Evolutionary conservation across 768 basidiomycete genomes (phyloP).

Genomic region (Mycena filopes): DNA sequence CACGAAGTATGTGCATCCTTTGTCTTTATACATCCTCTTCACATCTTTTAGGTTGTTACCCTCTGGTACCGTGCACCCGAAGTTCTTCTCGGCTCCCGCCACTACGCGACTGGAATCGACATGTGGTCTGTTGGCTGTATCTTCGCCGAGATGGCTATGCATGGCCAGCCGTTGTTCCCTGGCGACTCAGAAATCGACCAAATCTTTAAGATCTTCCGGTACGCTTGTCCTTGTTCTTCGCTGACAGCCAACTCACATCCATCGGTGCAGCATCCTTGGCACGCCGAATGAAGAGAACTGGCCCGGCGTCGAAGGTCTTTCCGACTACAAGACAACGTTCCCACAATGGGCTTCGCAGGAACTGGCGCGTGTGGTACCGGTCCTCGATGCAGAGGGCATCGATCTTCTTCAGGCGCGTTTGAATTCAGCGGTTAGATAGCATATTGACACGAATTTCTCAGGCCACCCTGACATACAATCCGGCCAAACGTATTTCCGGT

Average conservation of each 20-base stretch:
- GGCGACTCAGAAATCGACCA: conserved; percentile 99
- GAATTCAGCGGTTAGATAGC: background rate
- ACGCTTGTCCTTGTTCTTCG: conserved; percentile 33
- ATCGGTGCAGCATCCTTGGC: conserved; percentile 78
- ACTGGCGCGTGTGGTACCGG: conserved; percentile 70
- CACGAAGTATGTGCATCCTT: conserved; percentile 77
- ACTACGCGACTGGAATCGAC: conserved; percentile 97
- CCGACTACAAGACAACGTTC: conserved; percentile 97
- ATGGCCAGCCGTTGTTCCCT: conserved; percentile 90
- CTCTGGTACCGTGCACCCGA: conserved; percentile 99
- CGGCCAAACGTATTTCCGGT: conserved; percentile 93
- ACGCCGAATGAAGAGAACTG: conserved; percentile 92
- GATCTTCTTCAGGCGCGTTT: conserved; percentile 77
- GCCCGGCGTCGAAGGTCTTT: conserved; percentile 89
- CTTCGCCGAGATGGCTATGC: conserved; percentile 98
- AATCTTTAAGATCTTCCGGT: conserved; percentile 99
- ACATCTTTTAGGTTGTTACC: conserved; percentile 84
- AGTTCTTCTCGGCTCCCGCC: conserved; percentile 93
- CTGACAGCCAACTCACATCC: background rate
- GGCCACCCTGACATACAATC: conserved; percentile 86
- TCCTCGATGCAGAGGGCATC: conserved; percentile 80
- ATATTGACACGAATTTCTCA: conserved; percentile 39
- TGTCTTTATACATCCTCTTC: background rate
- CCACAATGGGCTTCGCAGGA: conserved; percentile 92
- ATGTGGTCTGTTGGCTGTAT: conserved; percentile 99